Evolutionary conservation across 139 green algal genomes (phyloP), one percentile per base, ranked within the genome.

Genomic region (Diplosphaera chodatii): DNA sequence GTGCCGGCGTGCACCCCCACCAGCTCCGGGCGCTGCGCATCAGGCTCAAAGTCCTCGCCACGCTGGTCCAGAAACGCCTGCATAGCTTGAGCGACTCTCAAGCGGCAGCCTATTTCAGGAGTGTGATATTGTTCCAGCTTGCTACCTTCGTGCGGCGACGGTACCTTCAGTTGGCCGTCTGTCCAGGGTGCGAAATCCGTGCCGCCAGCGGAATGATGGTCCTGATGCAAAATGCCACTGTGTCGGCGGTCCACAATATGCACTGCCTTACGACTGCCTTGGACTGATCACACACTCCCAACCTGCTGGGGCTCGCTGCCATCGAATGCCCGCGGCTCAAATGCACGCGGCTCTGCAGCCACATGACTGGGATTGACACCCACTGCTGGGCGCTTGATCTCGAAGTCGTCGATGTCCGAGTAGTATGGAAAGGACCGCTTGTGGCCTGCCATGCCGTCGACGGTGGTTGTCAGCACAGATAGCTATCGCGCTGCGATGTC

Each of bases 31-130:
- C 83, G 77, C 59, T 55, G 82, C 0, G 30, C 27, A 70, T 83
- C 91, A 70, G 92, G 82, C 31, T 92, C 89, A 75, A 75, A 91
- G 69, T 95, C 89, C 32, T 91, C 89, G 1, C 89, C 89, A 3
- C 89, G 80, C 67, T 84, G 74, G 30, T 94, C 88, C 40, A 95
- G 71, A 63, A 94, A 94, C 0, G 64, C 71, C 72, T 86, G 33
- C 23, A 56, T n/a, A n/a, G n/a, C n/a, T n/a, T n/a, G n/a, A n/a
- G n/a, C n/a, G n/a, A n/a, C n/a, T n/a, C n/a, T n/a, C n/a, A n/a
- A n/a, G n/a, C n/a, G n/a, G n/a, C n/a, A n/a, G n/a, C n/a, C n/a
- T n/a, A n/a, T n/a, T n/a, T n/a, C n/a, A n/a, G n/a, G n/a, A n/a
- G n/a, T n/a, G n/a, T n/a, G n/a, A n/a, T n/a, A n/a, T n/a, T n/a